These are phyloP conservation scores for Penicillium subrubescens DNA, from an alignment of 495 filamentous ascomycete genomes.

Conservation along the genomic window DNA sequence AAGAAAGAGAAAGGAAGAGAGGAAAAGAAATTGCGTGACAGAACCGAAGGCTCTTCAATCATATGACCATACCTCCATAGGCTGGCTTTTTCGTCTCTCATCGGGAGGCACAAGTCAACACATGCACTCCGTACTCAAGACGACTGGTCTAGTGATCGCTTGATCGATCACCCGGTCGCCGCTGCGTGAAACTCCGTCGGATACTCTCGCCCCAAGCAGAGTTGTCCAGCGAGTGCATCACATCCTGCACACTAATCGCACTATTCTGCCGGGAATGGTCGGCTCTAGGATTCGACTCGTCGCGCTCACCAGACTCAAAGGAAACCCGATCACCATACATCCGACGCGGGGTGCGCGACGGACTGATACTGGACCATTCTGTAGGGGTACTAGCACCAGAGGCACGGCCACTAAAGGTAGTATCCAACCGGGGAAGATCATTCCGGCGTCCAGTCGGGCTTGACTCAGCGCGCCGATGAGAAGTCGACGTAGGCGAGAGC, in stretches of 20 bases:
- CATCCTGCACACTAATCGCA: slow-evolving; percentile 73
- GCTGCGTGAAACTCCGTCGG: slow-evolving; percentile 80
- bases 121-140: background rate
- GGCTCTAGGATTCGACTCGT: slow-evolving; percentile 13
- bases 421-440: slow-evolving; percentile 45
- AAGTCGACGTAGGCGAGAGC: slow-evolving; percentile 42
- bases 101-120: slow-evolving; percentile 14
- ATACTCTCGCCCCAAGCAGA: slow-evolving; percentile 94
- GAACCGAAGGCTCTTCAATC: slow-evolving; percentile 9
- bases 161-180: slow-evolving; percentile 50
- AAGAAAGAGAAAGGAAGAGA: background rate
- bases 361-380: slow-evolving; percentile 50
- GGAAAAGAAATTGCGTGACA: background rate
- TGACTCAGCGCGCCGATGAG: slow-evolving; percentile 28
- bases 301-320: slow-evolving; percentile 30
- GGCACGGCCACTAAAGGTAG: slow-evolving; percentile 34
- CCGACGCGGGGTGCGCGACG: slow-evolving; percentile 43
- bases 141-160: slow-evolving; percentile 11
- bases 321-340: slow-evolving; percentile 32
- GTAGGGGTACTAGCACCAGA: slow-evolving; percentile 39
- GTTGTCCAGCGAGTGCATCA: slow-evolving; percentile 78
- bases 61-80: slow-evolving; percentile 15
- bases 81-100: slow-evolving; percentile 11
- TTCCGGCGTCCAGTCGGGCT: slow-evolving; percentile 26
- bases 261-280: slow-evolving; percentile 55